A percentile compares a stretch with the other conserved stretches of the same genome.
Evolutionary conservation across 352 stramenopile genomes (phyloP).

Genomic region (Achlya hypogyna): DNA sequence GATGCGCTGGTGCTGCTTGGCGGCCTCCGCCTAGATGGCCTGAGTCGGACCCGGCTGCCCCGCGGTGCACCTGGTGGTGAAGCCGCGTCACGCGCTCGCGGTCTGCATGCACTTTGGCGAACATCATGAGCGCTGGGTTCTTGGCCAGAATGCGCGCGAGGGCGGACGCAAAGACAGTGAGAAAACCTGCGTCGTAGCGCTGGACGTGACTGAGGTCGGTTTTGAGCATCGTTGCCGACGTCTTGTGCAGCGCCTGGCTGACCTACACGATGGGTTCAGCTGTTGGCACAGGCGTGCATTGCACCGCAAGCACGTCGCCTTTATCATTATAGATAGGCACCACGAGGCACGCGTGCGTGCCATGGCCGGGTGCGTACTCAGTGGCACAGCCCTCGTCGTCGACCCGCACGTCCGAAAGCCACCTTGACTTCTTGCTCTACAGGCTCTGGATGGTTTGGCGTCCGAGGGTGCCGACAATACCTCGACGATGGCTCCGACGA

Average conservation of each 20-base stretch:
- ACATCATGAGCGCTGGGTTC: conserved; percentile 74
- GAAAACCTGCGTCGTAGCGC: conserved; percentile 45
- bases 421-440: neutral
- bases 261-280: neutral
- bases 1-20: conserved; percentile 74
- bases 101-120: conserved; percentile 68
- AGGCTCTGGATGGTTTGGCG: conserved; percentile 60
- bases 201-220: conserved; percentile 37
- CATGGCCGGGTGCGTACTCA: neutral
- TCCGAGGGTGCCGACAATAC: no score
- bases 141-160: conserved; percentile 49
- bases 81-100: conserved; percentile 29
- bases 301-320: conserved; percentile 53
- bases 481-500: conserved; percentile 54
- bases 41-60: conserved; percentile 53
- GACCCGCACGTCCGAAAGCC: neutral
- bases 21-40: conserved; percentile 44
- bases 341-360: neutral
- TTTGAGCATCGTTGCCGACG: conserved; percentile 27
- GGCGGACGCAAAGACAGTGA: conserved; percentile 51
- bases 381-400: neutral
- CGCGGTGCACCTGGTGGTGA: conserved; percentile 52
- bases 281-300: conserved; percentile 27
- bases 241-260: conserved; percentile 1
- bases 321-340: conserved; percentile 58